Percentiles rank a stretch among this genome's conserved stretches.
Evolutionary conservation across 73 alveolate species (phyloP).

Genomic region (Symbiodinium pilosum): DNA sequence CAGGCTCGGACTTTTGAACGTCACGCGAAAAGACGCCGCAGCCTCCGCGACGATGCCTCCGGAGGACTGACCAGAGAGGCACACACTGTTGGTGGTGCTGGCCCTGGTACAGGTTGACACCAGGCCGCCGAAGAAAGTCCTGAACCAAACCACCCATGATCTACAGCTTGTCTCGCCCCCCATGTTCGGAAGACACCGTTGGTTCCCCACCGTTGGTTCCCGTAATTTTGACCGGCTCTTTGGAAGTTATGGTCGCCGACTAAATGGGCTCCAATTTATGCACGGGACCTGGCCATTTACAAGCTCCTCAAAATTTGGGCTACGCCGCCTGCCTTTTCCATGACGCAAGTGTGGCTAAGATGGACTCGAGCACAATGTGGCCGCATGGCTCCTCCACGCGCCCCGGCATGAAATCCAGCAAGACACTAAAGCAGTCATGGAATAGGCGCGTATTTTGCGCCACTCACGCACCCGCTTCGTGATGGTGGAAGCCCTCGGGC

Average conservation of each 20-base stretch:
- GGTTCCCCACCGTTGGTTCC: too few species aligned
- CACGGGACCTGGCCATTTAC: background rate
- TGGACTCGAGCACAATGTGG: background rate
- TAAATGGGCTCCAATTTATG: background rate
- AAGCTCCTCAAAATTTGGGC: background rate
- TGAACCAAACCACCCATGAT: too few species aligned
- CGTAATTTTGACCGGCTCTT: too few species aligned
- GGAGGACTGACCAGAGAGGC: background rate
- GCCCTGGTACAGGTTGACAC: conserved; percentile 13
- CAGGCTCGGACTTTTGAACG: background rate
- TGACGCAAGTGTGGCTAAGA: background rate
- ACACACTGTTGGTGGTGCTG: background rate
- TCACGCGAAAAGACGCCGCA: conserved; percentile 22
- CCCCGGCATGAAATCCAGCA: background rate
- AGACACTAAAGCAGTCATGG: background rate
- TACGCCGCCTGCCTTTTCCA: conserved; percentile 12
- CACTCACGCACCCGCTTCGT: conserved; percentile 28
- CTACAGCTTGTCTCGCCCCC: too few species aligned
- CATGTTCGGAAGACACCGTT: too few species aligned
- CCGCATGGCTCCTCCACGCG: background rate
- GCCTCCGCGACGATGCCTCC: conserved; percentile 34
- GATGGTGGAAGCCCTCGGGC: conserved; percentile 13
- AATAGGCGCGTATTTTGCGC: background rate
- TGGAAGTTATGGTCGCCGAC: background rate
- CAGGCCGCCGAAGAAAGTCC: background rate